Conservation (phyloP, 2,329 filamentous ascomycete species). For the Zasmidium angulare region DNA sequence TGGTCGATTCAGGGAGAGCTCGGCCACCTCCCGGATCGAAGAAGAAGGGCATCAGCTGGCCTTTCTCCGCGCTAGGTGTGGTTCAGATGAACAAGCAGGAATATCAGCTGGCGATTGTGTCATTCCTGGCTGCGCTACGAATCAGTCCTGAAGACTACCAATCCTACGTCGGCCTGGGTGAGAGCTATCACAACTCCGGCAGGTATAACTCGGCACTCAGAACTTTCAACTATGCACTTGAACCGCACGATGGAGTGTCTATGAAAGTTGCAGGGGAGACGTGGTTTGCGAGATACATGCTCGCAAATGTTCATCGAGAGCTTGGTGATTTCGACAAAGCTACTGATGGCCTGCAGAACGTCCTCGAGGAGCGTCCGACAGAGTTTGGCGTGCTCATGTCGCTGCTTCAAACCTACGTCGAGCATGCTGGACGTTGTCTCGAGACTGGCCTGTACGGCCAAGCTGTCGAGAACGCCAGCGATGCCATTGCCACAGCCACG, state of each 20-base stretch:
- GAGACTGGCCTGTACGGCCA: constrained; percentile 86
- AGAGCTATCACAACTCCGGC: constrained; percentile 93
- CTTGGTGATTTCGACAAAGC: constrained; percentile 87
- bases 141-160: constrained; percentile 86
- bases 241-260: constrained; percentile 63
- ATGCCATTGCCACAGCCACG: constrained; percentile 67
- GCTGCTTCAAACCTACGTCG: constrained; percentile 81
- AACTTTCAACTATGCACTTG: constrained; percentile 82
- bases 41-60: constrained; percentile 91
- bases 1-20: constrained; percentile 92
- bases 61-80: constrained; percentile 87
- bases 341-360: constrained; percentile 71
- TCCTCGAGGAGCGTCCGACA: constrained; percentile 64
- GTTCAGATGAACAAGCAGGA: constrained; percentile 94
- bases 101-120: constrained; percentile 82
- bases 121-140: constrained; percentile 84
- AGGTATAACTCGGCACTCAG: constrained; percentile 92
- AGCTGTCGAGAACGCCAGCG: constrained; percentile 67
- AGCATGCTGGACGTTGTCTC: constrained; percentile 73
- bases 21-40: constrained; percentile 89
- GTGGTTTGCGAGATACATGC: constrained; percentile 97
- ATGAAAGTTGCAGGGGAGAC: constrained; percentile 63
- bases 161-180: constrained; percentile 94
- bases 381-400: constrained; percentile 89
- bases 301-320: constrained; percentile 91